These are phyloP conservation scores for Colletotrichum orbiculare DNA, from an alignment of 2,329 filamentous ascomycete species.

Conservation along the genomic window DNA sequence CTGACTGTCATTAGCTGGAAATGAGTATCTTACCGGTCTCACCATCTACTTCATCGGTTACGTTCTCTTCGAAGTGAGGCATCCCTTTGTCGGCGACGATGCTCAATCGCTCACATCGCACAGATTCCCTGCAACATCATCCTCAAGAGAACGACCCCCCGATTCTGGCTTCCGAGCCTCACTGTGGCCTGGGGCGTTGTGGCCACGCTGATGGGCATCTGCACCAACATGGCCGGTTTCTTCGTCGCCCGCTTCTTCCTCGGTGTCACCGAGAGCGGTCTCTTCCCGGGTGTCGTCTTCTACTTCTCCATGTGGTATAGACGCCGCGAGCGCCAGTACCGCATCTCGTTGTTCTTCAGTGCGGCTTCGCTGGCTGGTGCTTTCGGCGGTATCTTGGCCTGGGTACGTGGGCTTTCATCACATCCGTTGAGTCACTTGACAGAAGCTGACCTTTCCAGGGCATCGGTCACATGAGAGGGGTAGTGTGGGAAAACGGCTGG, in stretches of 20 bases:
- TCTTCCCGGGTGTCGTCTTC: conserved; percentile 63
- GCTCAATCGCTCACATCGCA: background rate
- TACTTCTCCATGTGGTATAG: conserved; percentile 68
- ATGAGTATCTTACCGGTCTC: conserved; percentile 73
- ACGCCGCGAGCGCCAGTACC: conserved; percentile 63
- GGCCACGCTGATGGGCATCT: conserved; percentile 62
- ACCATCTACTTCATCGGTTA: conserved; percentile 75
- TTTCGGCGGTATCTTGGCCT: conserved; percentile 67
- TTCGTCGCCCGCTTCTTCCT: conserved; percentile 65
- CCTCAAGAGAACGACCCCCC: conserved; percentile 68
- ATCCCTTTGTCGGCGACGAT: background rate
- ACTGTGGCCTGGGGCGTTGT: conserved; percentile 67
- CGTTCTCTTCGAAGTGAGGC: conserved; percentile 63
- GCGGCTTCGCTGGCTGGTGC: conserved; percentile 66
- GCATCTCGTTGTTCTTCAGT: conserved; percentile 67
- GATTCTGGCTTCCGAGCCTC: conserved; percentile 67
- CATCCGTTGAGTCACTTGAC: fast-evolving
- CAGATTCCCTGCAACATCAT: conserved; percentile 72
- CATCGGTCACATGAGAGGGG: conserved; percentile 63
- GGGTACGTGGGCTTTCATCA: conserved; percentile 47
- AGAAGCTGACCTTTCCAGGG: conserved; percentile 47
- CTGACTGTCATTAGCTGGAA: conserved; percentile 54
- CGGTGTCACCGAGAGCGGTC: conserved; percentile 63
- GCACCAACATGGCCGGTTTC: conserved; percentile 62
- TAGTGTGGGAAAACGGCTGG: conserved; percentile 65